Evolutionary conservation across 108 stramenopile species (phyloP).

Genomic region (Pinguiococcus pyrenoidosus): DNA sequence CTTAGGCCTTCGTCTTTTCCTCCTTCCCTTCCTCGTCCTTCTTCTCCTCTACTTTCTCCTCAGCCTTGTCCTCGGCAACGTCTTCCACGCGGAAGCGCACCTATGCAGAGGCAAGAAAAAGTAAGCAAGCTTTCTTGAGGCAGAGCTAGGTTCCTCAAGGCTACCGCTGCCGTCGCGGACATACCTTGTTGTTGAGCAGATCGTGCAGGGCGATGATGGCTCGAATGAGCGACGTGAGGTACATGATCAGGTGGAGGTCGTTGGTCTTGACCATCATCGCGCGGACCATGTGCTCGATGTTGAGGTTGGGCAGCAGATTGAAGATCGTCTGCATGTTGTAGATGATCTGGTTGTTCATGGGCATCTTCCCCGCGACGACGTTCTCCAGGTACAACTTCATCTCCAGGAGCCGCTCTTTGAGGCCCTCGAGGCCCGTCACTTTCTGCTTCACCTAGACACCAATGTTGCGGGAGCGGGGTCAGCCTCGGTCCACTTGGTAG

Average conservation of each 20-base stretch:
- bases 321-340: slow-evolving; percentile 93
- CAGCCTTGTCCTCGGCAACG: slow-evolving; percentile 23
- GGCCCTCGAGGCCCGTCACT: slow-evolving; percentile 66
- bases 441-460: slow-evolving; percentile 67
- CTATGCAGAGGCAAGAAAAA: too few species aligned
- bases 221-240: slow-evolving; percentile 57
- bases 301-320: slow-evolving; percentile 91
- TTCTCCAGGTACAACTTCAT: slow-evolving; percentile 77
- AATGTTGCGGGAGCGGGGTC: not conserved
- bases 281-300: slow-evolving; percentile 75
- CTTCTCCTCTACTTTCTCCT: slow-evolving; percentile 34
- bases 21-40: not conserved
- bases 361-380: slow-evolving; percentile 7
- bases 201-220: slow-evolving; percentile 90
- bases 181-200: slow-evolving; percentile 81
- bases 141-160: not conserved
- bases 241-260: slow-evolving; percentile 76
- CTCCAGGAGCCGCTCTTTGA: slow-evolving; percentile 73
- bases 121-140: not conserved
- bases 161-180: not conserved
- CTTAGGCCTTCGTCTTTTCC: not conserved
- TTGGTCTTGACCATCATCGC: slow-evolving; percentile 87
- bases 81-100: too few species aligned
- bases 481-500: not conserved
- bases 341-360: slow-evolving; percentile 68